Evolutionary conservation across 208 protist genomes (phyloP).

Genomic region (Plasmodiophora brassicae): DNA sequence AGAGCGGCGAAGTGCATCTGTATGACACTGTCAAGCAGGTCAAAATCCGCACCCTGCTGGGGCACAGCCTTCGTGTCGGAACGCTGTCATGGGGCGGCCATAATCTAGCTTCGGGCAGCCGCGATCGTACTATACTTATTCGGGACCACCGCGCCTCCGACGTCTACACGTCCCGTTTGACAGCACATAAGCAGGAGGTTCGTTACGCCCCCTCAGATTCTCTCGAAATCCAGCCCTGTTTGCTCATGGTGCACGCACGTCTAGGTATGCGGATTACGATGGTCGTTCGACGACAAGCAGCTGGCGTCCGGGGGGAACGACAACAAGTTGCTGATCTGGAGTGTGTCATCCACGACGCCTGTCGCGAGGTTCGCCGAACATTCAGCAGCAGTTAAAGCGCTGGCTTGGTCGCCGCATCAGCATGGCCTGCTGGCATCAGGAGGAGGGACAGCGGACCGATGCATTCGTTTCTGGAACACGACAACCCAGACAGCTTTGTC

Average conservation of each 20-base stretch:
- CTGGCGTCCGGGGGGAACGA: constrained; percentile 59
- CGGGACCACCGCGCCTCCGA: constrained; percentile 45
- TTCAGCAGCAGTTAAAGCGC: constrained; percentile 54
- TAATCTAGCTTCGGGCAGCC: constrained; percentile 54
- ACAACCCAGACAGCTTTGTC: constrained; percentile 40
- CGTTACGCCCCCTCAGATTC: neutral
- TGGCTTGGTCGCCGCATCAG: constrained; percentile 58
- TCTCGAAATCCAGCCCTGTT: neutral
- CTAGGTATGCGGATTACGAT: constrained; percentile 53
- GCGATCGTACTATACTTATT: constrained; percentile 43
- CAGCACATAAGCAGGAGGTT: constrained; percentile 53
- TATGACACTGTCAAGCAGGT: constrained; percentile 65
- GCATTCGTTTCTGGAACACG: constrained; percentile 72
- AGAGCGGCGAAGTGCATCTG: constrained; percentile 75
- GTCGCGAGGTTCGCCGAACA: constrained; percentile 47
- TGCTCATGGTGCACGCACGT: no score
- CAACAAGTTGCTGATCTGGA: constrained; percentile 57
- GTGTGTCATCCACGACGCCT: neutral
- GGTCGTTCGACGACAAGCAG: constrained; percentile 51
- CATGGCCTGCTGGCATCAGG: constrained; percentile 67
- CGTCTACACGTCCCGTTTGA: neutral
- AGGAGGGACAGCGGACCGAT: constrained; percentile 70
- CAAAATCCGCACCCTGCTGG: constrained; percentile 52
- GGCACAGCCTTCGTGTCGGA: constrained; percentile 55
- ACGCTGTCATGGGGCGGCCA: constrained; percentile 56